Conservation (phyloP, 2,329 filamentous ascomycete species). For the Alternaria gaisen region DNA sequence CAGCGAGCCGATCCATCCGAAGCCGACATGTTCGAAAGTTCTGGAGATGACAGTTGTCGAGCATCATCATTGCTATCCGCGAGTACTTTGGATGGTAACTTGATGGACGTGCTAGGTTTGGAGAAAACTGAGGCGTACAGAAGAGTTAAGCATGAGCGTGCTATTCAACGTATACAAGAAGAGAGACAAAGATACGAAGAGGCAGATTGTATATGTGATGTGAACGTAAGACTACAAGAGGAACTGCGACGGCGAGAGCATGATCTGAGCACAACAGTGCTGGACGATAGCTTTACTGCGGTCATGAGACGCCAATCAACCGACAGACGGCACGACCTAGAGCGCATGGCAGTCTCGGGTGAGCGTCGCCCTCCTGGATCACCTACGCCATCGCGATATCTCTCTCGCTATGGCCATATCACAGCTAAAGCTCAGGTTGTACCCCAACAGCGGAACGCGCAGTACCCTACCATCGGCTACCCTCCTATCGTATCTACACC, state of each 20-base stretch:
- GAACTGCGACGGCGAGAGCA: background rate
- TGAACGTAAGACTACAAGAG: background rate
- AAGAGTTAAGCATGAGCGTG: slow-evolving; percentile 5
- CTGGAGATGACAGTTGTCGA: background rate
- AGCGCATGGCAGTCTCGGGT: background rate
- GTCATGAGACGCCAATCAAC: background rate
- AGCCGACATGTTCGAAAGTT: background rate
- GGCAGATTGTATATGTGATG: background rate
- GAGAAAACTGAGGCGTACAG: background rate
- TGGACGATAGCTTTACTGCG: background rate
- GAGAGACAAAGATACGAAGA: background rate
- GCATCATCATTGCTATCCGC: background rate
- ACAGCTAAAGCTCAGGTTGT: background rate
- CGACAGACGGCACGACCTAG: background rate
- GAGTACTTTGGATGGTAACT: background rate
- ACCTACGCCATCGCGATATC: background rate
- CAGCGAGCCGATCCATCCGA: background rate
- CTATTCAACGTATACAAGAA: slow-evolving; percentile 1
- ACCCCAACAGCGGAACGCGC: background rate
- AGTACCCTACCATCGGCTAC: background rate
- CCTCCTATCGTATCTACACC: background rate
- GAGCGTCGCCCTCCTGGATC: background rate
- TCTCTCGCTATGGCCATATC: background rate
- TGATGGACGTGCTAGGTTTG: background rate
- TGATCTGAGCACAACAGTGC: background rate